A percentile compares a stretch with the other conserved stretches of the same genome.
Conservation (phyloP, 495 filamentous ascomycete species). For the Wilcoxina mikolae region DNA sequence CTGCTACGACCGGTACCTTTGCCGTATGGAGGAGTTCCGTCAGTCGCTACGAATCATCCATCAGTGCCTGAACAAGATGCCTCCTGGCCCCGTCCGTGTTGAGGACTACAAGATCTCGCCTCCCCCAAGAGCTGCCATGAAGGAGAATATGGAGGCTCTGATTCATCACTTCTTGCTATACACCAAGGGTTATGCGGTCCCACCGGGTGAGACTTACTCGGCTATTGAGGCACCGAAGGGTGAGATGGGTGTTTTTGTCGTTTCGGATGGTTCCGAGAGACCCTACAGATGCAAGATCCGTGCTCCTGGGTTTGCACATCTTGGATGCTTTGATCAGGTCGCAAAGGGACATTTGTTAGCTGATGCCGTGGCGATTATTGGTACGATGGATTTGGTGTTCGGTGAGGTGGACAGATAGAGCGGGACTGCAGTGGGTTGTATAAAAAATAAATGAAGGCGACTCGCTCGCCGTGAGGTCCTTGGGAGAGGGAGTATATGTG, state of each 20-base stretch:
- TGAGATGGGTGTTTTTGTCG: constrained; percentile 98
- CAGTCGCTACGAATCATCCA: constrained; percentile 95
- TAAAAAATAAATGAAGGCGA: background rate
- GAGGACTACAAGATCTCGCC: constrained; percentile 99
- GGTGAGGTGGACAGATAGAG: constrained; percentile 53
- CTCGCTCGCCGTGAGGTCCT: background rate
- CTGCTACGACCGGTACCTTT: constrained; percentile 98
- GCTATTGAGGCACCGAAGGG: constrained; percentile 98
- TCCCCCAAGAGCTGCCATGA: constrained; percentile 93
- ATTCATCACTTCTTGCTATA: constrained; percentile 99
- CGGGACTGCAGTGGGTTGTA: background rate
- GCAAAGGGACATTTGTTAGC: constrained; percentile 82
- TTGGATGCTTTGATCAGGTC: constrained; percentile 87
- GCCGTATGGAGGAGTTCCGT: constrained; percentile 99
- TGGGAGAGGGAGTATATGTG: background rate
- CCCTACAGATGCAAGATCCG: constrained; percentile 97
- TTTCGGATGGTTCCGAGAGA: constrained; percentile 87
- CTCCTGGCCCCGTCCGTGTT: constrained; percentile 77
- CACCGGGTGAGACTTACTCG: constrained; percentile 95
- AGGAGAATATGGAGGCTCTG: constrained; percentile 99
- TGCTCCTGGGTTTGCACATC: constrained; percentile 90
- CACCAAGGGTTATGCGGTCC: constrained; percentile 94
- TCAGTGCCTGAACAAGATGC: constrained; percentile 99
- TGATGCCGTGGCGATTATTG: constrained; percentile 93
- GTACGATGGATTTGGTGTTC: constrained; percentile 80